Evolutionary conservation across 2,329 filamentous ascomycete genomes (phyloP), one percentile per base, ranked within the genome.

Genomic region (Camillea tinctor): DNA sequence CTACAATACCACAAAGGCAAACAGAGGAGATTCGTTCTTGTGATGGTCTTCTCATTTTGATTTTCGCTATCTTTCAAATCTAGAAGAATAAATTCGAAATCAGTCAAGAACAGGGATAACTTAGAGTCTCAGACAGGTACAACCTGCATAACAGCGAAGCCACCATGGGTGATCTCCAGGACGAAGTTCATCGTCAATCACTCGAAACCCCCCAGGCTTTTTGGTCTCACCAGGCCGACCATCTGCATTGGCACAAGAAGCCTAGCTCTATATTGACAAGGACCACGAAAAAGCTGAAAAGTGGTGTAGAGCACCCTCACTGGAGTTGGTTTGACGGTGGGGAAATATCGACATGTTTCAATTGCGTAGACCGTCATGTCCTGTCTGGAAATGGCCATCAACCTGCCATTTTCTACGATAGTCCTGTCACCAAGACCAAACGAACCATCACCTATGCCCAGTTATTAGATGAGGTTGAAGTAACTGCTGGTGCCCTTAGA

Each of bases 291-390:
- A 85, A 79, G 7, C 79, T 95, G 3, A 75, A 80, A 56, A 84
- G 77, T 64, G 88, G 87, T 58, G 76, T 80, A n/a, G 79, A 80
- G 17, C 88, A 96, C 72, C 82, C 86, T 50, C 87, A 90, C 71
- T 97, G 93, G 93, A 85, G 87, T 64, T 98, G 94, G 94, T 97
- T 96, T 68, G 86, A 91, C 0, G 91, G 87, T 64, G 94, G 93
- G 63, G 88, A 95, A 77, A 91, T 98, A 67, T 95, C 90, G 48
- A 97, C 92, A 0, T 92, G 90, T 67, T 96, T 92, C 80, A 98
- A 97, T 74, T 96, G 92, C 72, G 80, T 97, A 15, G 93, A 97
- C 75, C 84, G 93, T 15, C 93, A 97, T 76, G 92, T 97, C n/a
- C 78, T 84, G 40, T 86, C 85, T 5, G 92, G 93, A n/a, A 81